Evolutionary conservation across 2,329 filamentous ascomycete species (phyloP).

Genomic region (Boeremia exigua): DNA sequence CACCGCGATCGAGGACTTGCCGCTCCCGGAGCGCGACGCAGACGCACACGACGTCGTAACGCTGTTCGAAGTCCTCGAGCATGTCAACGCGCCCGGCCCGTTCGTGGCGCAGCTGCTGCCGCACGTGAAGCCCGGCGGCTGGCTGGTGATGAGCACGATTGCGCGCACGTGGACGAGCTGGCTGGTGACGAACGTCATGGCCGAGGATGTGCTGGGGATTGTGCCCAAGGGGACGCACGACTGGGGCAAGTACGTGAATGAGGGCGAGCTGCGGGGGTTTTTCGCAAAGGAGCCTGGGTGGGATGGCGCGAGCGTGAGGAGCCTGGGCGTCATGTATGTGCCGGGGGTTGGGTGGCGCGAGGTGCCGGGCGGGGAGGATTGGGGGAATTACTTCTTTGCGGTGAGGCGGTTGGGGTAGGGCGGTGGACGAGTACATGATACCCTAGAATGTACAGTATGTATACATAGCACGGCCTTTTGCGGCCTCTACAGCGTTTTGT

Average conservation of each 20-base stretch:
- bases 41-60: conserved; percentile 78
- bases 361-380: conserved; percentile 78
- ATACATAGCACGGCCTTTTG: conserved; percentile 7
- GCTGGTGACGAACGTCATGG: conserved; percentile 89
- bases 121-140: conserved; percentile 88
- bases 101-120: conserved; percentile 75
- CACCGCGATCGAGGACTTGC: conserved; percentile 75
- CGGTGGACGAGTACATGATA: conserved; percentile 28
- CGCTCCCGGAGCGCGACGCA: conserved; percentile 31
- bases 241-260: conserved; percentile 95
- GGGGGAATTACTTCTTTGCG: conserved; percentile 96
- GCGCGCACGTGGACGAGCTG: conserved; percentile 87
- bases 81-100: conserved; percentile 76
- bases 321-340: conserved; percentile 87
- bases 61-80: conserved; percentile 94
- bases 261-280: conserved; percentile 70
- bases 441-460: conserved; percentile 30
- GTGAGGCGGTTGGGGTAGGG: conserved; percentile 59
- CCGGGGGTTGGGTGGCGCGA: conserved; percentile 90
- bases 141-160: conserved; percentile 92
- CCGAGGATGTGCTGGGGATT: conserved; percentile 84
- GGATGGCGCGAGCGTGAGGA: conserved; percentile 58
- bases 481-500: neutral
- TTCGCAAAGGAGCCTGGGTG: conserved; percentile 51
- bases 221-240: conserved; percentile 94